These are phyloP conservation scores for Epichloe glyceriae DNA, from an alignment of 2,329 filamentous ascomycete genomes.

Conservation along the genomic window DNA sequence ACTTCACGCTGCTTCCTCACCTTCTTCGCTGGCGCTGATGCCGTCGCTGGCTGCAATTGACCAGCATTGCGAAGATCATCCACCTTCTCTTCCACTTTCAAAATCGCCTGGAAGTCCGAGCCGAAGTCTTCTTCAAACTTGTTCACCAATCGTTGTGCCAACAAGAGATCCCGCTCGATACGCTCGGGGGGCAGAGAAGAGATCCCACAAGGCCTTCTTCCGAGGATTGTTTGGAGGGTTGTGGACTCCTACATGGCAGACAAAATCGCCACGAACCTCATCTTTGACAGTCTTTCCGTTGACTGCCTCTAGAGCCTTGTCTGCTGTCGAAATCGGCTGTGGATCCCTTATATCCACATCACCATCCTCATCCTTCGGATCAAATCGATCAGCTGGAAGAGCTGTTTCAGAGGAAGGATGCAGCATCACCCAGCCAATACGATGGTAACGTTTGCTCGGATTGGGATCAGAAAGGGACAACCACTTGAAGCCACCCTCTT, in stretches of 20 bases:
- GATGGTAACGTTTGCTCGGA: slow-evolving; percentile 89
- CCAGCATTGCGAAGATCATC: slow-evolving; percentile 68
- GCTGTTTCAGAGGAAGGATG: slow-evolving; percentile 61
- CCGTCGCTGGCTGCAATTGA: slow-evolving; percentile 54
- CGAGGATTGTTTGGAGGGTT: slow-evolving; percentile 73
- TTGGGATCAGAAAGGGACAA: slow-evolving; percentile 93
- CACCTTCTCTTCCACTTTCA: slow-evolving; percentile 76
- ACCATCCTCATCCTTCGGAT: slow-evolving; percentile 57
- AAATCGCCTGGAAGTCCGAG: slow-evolving; percentile 59
- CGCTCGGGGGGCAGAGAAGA: slow-evolving; percentile 93
- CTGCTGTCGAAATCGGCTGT: slow-evolving; percentile 47
- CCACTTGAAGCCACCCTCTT: slow-evolving; percentile 88
- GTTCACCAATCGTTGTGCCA: slow-evolving; percentile 68
- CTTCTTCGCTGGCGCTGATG: slow-evolving; percentile 41
- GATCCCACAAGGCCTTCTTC: slow-evolving; percentile 93
- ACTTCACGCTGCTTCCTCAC: slow-evolving; percentile 47
- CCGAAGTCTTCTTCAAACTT: slow-evolving; percentile 80
- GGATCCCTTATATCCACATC: slow-evolving; percentile 44
- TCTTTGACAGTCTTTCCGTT: slow-evolving; percentile 97
- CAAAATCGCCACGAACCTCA: slow-evolving; percentile 85
- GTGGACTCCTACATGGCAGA: slow-evolving; percentile 93
- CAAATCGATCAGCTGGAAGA: slow-evolving; percentile 54
- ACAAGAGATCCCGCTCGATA: slow-evolving; percentile 75
- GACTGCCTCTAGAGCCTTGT: slow-evolving; percentile 83
- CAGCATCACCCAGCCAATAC: slow-evolving; percentile 97